Base-by-base conservation (phyloP, 257 asterid species). In the Solanum pimpinellifolium region DNA sequence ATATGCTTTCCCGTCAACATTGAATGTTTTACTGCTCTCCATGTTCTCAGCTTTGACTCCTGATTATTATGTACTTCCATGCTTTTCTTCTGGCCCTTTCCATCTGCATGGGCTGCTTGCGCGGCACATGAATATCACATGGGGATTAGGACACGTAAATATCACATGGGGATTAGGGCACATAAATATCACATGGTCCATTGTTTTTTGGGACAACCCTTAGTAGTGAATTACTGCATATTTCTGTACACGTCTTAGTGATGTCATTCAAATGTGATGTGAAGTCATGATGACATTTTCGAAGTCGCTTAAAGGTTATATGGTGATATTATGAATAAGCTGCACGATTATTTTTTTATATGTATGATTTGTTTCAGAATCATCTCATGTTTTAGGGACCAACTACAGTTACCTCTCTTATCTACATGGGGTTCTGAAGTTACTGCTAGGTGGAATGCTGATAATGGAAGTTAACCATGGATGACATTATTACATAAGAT, bases 1-100 rank as follows among this genome's bases (percentile, higher is more conserved):
- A 87, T 87, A 69, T 91, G 88, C 83, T 89, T 66, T 88, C 87
- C 86, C 66, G 73, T 90, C 87, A 78, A 52, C 90, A 88, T 90
- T 87, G 88, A 75, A 88, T 80, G n/a, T 42, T 37, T 46, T 37
- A 33, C 46, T 83, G 60, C 39, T 65, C 86, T 16, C 15, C 65
- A 39, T 82, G 69, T 47, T 86, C 3, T n/a, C 62, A 66, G n/a
- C 86, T 68, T 35, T 52, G 11, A 75, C 85, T 52, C n/a, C 27
- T 85, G 70, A 31, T 52, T 44, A 47, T 68, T 85, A 72, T 47
- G 44, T 70, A 73, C 21, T 62, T 84, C 27, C 42, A 80, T 73
- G 25, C 27, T 74, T 86, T 44, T 78, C 60, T 8, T 42, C 60
- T 27, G 65, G 65, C 65, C 52, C n/a, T 78, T 31, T 78, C 41